Base-by-base conservation (phyloP, 768 basidiomycete species). In the Lyophyllum shimeji region DNA sequence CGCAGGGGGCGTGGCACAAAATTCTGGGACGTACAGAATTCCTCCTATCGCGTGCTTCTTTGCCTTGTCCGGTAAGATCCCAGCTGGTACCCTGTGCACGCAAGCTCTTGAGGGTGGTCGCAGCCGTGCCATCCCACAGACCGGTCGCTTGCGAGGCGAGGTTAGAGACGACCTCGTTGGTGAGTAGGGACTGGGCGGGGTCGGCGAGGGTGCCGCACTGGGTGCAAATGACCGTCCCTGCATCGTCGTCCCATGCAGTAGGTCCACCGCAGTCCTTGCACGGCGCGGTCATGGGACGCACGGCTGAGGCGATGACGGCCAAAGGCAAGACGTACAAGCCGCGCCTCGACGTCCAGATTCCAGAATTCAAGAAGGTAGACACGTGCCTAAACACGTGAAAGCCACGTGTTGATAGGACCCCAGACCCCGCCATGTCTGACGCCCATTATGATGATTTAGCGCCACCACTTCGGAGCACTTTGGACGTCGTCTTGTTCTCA, bases 151-250 rank as follows among this genome's bases (percentile, higher is more conserved):
- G 67, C 56, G 59, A 62, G 9, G 74, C 74, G 52, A 67, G 64
- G 52, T 74, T 69, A 44, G 72, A 62, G 58, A 78, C 75, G 20
- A 64, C 60, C 58, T 81, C 75, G 21, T 79, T 73, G 7, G 82
- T 75, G 47, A 93, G 81, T 39, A 88, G 70, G 24, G 76, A 77
- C 73, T 86, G 86, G 13, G 78, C 73, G 0, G 88, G 76, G 62
- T 90, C 84, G 9, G 71, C 74, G 18, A 93, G 80, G n/a, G 84
- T 84, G 15, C 86, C 90, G 61, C 90, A 92, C n/a, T 58, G 50
- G 12, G 81, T 81, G 69, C 90, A 93, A 56, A 91, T 82, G 45
- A 76, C 69, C 2, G 86, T 85, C 53, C 78, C 80, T 24, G 80
- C 77, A 29, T 79, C 76, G 60, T 84, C 82, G 69, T 85, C 78